A percentile compares a stretch with the other conserved stretches of the same genome.
Conservation (phyloP, 2,329 filamentous ascomycete species). For the Botryotinia convoluta region DNA sequence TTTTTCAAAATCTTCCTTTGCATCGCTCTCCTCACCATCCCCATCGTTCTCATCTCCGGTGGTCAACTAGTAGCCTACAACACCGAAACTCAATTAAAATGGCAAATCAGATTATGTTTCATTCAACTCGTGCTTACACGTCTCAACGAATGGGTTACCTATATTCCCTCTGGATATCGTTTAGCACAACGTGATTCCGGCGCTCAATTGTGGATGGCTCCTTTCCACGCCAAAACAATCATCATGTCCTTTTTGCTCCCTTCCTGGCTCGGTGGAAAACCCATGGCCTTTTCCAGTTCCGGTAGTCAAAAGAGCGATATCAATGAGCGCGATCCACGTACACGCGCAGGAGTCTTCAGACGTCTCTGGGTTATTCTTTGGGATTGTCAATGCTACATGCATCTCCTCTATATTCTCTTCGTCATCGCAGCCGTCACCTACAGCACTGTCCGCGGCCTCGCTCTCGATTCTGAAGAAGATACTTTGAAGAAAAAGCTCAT, state of each 20-base stretch:
- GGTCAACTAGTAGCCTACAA: conserved; percentile 57
- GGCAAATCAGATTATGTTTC: conserved; percentile 57
- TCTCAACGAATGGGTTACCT: conserved; percentile 57
- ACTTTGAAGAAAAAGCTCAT: conserved; percentile 32
- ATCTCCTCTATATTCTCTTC: conserved; percentile 46
- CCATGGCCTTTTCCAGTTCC: conserved; percentile 59
- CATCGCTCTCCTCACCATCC: conserved; percentile 56
- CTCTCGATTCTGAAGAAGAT: conserved; percentile 49
- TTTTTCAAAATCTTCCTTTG: conserved; percentile 56
- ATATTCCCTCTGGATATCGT: conserved; percentile 57
- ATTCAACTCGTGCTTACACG: conserved; percentile 50
- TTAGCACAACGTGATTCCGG: conserved; percentile 55
- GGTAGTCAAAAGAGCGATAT: conserved; percentile 55
- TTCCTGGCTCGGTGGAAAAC: conserved; percentile 57
- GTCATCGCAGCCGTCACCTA: conserved; percentile 41
- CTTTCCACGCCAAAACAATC: conserved; percentile 57
- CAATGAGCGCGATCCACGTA: conserved; percentile 55
- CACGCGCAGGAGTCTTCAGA: conserved; percentile 51
- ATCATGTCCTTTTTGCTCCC: conserved; percentile 57
- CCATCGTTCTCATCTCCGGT: conserved; percentile 56
- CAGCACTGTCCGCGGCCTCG: conserved; percentile 41
- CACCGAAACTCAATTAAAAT: conserved; percentile 52
- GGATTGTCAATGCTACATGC: conserved; percentile 55
- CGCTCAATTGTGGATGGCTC: conserved; percentile 61
- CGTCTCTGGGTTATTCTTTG: conserved; percentile 54